Conservation (phyloP, 2,329 filamentous ascomycete genomes). For the Mycosphaerella sp. region DNA sequence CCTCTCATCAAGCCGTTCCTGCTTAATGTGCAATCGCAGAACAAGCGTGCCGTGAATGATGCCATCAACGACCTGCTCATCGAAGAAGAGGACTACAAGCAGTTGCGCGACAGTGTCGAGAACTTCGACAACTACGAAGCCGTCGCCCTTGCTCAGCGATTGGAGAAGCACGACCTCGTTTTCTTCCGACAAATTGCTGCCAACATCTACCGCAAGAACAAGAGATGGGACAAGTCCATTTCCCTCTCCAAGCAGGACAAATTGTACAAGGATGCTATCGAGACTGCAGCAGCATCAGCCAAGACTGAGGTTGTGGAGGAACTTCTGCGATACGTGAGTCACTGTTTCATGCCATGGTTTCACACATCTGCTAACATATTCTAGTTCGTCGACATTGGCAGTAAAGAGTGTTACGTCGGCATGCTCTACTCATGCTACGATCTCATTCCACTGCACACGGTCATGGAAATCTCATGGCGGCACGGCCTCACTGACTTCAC, state of each 20-base stretch:
- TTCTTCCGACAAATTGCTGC: constrained; percentile 99
- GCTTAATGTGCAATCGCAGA: constrained; percentile 90
- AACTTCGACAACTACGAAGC: constrained; percentile 99
- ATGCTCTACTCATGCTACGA: constrained; percentile 99
- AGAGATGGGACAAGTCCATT: constrained; percentile 99
- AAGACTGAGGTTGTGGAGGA: constrained; percentile 94
- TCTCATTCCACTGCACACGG: constrained; percentile 83
- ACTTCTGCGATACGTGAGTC: constrained; percentile 89
- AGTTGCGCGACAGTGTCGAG: constrained; percentile 90
- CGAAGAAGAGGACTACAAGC: constrained; percentile 99
- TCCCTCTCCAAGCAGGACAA: constrained; percentile 97
- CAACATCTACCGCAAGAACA: constrained; percentile 99
- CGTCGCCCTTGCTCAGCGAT: constrained; percentile 79
- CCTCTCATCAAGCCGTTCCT: constrained; percentile 98
- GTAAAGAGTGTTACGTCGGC: constrained; percentile 98
- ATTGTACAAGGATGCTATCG: constrained; percentile 98
- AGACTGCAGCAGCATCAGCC: constrained; percentile 86
- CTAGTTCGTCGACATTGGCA: constrained; percentile 98
- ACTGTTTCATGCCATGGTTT: background rate
- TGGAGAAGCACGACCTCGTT: constrained; percentile 96
- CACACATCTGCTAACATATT: constrained; percentile 31
- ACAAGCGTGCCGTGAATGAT: constrained; percentile 97
- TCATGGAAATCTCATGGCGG: constrained; percentile 96
- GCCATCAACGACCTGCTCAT: constrained; percentile 97
- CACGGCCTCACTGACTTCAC: constrained; percentile 92